Base-by-base conservation (phyloP, 768 basidiomycete species). In the Psilocybe cubensis region DNA sequence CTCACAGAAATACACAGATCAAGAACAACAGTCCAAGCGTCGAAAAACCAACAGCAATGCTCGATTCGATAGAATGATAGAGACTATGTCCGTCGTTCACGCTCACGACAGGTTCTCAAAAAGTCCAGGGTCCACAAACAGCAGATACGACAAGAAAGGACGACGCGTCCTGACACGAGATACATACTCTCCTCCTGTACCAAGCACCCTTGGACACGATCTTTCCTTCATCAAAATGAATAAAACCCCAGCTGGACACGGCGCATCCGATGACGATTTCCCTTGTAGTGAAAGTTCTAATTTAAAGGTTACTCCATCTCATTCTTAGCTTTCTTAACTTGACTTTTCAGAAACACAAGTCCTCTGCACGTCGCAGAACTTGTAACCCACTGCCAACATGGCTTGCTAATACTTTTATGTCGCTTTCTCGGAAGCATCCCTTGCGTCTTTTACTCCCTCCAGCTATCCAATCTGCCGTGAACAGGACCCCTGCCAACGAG, bases 21-120 rank as follows among this genome's bases (percentile, higher is more conserved):
- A 54, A 21, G 54, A 44, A 47, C 54, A 57, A 45, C 57, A 64
- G 27, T 52, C 65, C n/a, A 89, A 85, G 61, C 80, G 84, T 18
- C 77, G 76, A 23, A 82, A 74, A 62, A 23, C 42, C 25, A 66
- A 63, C 48, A 72, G 71, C 33, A 91, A 90, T 61, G 67, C 78
- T 29, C 81, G 81, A 35, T 88, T 84, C 62, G 88, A 91, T 67
- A 76, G 76, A 42, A 91, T 91, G 89, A 71, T 90, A 27, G 77
- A 83, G 49, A 76, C 81, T 2, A 83, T 88, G 74, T 78, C 82
- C 52, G 60, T 59, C 63, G 71, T 52, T 56, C 48, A 63, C 71
- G 42, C 61, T 9, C 28, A 46, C 42, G 42, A 59, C 24, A 38
- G 42, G 2, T 46, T 51, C 29, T 31, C 52, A 40, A 29, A 27